Evolutionary conservation across 192 early-diverging fungal genomes (phyloP), one percentile per base, ranked within the genome.

Genomic region (Thamnidium elegans): DNA sequence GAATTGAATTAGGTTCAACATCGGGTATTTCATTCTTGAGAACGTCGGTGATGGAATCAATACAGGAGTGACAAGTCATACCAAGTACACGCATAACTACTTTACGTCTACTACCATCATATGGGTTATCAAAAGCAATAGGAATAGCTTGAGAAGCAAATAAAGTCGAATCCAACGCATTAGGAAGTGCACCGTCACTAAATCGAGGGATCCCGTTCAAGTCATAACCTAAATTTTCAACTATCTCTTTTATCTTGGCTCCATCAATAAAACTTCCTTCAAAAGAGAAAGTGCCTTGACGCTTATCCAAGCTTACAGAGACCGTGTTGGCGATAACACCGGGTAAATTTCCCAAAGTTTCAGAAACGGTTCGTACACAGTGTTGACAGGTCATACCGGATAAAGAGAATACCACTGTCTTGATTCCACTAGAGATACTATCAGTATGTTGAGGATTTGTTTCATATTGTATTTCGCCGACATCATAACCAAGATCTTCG

Each of bases 51-150:
- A 96, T 83, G 7, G 87, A 69, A 13, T 69, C 72, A 42, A 94
- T 91, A 68, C 95, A 98, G 20, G 90, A 89, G 4, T 83, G 82
- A 55, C 94, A 97, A 1, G 93, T 92, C 87, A 98, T 90, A 14
- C 95, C 95, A 17, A 58, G 17, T n/a, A 75, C 65, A 48, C 68
- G 74, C 66, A 75, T 69, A 4, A 73, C 71, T 7, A 68, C 71
- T 32, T 68, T 72, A 15, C 32, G 36, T 31, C 7, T 44, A 20
- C 42, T 11, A 9, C 32, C 31, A 4, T 52, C 11, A 3, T 26
- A 3, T 2, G 26, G 3, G 21, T 50, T 39, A 17, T 6, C 31
- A 7, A 2, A 32, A 8, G 21, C 8, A 59, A 45, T 45, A 19
- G 8, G 46, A 17, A 48, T 15, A 5, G 13, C 15, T 4, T 48